Conservation (phyloP, 495 filamentous ascomycete species). For the Aspergillus biplanus region DNA sequence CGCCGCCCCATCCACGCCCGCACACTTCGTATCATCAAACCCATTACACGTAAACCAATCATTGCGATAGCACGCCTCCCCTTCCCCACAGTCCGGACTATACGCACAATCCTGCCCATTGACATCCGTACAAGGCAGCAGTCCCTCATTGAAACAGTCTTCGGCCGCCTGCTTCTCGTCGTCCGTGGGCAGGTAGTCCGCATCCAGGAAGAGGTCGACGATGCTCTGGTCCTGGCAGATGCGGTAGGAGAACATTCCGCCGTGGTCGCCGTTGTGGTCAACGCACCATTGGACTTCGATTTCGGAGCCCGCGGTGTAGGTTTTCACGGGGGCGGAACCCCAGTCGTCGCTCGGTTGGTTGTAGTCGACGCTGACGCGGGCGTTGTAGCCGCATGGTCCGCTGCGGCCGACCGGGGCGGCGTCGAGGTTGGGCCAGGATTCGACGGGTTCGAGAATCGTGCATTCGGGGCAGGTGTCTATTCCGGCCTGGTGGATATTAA, state of each 20-base stretch:
- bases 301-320: constrained; percentile 48
- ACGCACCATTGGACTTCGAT: constrained; percentile 61
- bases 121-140: constrained; percentile 56
- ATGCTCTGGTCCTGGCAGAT: constrained; percentile 57
- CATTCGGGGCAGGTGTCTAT: constrained; percentile 59
- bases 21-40: constrained; percentile 41
- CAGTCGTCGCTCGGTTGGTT: constrained; percentile 51
- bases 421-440: constrained; percentile 54
- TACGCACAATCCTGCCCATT: constrained; percentile 54
- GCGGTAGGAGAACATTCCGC: constrained; percentile 62
- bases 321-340: constrained; percentile 48
- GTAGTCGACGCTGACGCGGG: constrained; percentile 58
- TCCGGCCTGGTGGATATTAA: constrained; percentile 32
- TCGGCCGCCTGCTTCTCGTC: constrained; percentile 60
- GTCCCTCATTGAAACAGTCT: constrained; percentile 54
- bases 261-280: constrained; percentile 62
- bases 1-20: constrained; percentile 53
- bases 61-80: constrained; percentile 53
- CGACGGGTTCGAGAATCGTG: constrained; percentile 59
- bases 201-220: constrained; percentile 55
- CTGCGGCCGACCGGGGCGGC: constrained; percentile 51
- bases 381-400: constrained; percentile 60
- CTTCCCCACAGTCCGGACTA: constrained; percentile 53
- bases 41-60: constrained; percentile 63
- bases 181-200: constrained; percentile 52